phyloP scores from a whole-genome alignment of 306 rosid species.

The Crotalaria pallida region DNA sequence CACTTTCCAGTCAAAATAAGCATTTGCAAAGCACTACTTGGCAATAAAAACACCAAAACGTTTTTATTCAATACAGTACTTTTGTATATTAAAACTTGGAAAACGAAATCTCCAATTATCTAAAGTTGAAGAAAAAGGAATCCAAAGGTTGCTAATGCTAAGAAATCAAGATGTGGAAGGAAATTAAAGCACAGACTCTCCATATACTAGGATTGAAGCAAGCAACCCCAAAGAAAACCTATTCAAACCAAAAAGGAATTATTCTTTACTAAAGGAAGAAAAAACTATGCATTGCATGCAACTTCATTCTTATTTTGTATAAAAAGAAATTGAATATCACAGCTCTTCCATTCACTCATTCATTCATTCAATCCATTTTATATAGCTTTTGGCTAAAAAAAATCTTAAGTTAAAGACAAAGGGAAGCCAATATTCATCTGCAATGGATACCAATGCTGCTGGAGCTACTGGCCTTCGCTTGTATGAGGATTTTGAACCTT shows the following conservation, averaged over 20 bases:
- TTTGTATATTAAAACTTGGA: background rate
- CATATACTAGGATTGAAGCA: slow-evolving; percentile 12
- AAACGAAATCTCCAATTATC: slow-evolving; percentile 1
- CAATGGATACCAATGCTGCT: slow-evolving; percentile 28
- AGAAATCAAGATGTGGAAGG: background rate
- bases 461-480: slow-evolving; percentile 10
- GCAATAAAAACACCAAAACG: too few relatives aligned
- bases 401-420: background rate
- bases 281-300: background rate
- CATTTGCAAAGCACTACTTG: too few relatives aligned
- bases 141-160: background rate
- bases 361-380: slow-evolving; percentile 15
- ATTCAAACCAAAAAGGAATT: slow-evolving; percentile 21
- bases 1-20: too few relatives aligned
- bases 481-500: slow-evolving; percentile 57
- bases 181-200: background rate
- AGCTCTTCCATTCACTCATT: slow-evolving; percentile 5
- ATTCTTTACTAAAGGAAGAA: slow-evolving; percentile 28
- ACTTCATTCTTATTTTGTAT: slow-evolving; percentile 4
- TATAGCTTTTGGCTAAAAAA: slow-evolving; percentile 4
- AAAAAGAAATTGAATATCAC: background rate
- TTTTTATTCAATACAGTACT: too few relatives aligned
- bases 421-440: background rate
- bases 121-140: slow-evolving; percentile 9
- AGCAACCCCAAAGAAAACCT: slow-evolving; percentile 17